Evolutionary conservation across 2,329 filamentous ascomycete genomes (phyloP).

Genomic region (Aspergillus caelatus): DNA sequence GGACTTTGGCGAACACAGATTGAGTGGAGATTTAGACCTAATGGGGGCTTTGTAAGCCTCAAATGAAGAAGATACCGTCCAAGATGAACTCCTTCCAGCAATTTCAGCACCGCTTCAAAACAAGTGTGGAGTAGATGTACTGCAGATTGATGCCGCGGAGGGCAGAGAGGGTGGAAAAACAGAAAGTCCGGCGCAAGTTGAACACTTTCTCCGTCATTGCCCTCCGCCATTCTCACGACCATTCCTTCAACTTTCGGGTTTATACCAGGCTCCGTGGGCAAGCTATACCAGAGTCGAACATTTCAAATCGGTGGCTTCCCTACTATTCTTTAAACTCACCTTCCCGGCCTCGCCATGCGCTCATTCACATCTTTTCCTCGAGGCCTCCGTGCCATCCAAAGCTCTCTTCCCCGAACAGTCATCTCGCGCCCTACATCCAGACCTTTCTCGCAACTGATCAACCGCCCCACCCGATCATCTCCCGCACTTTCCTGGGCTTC

Average conservation of each 20-base stretch:
- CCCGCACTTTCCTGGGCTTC: conserved; percentile 1
- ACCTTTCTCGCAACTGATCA: conserved; percentile 25
- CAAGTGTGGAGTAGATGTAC: not conserved
- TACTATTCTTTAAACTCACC: not conserved
- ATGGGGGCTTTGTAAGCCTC: not conserved
- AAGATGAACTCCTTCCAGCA: not conserved
- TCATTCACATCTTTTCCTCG: conserved; percentile 19
- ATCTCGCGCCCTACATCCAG: conserved; percentile 20
- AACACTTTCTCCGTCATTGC: conserved; percentile 13
- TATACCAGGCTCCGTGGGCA: not conserved
- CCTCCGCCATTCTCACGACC: not conserved
- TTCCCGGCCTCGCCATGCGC: conserved; percentile 19
- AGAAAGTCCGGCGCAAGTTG: conserved; percentile 28
- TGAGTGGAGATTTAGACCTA: not conserved
- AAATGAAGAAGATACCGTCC: not conserved
- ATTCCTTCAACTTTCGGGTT: not conserved
- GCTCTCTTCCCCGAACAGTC: conserved; percentile 19
- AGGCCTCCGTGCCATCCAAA: conserved; percentile 26
- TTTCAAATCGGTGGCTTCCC: not conserved
- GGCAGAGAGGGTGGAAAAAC: conserved; percentile 28
- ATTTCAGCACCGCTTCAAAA: not conserved
- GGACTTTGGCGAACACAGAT: not conserved
- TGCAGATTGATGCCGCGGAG: conserved; percentile 20
- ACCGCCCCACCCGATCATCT: conserved; percentile 16
- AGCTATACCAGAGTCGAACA: not conserved